Evolutionary conservation across 192 early-diverging fungal genomes (phyloP).

Genomic region (Coemansia aciculifera): DNA sequence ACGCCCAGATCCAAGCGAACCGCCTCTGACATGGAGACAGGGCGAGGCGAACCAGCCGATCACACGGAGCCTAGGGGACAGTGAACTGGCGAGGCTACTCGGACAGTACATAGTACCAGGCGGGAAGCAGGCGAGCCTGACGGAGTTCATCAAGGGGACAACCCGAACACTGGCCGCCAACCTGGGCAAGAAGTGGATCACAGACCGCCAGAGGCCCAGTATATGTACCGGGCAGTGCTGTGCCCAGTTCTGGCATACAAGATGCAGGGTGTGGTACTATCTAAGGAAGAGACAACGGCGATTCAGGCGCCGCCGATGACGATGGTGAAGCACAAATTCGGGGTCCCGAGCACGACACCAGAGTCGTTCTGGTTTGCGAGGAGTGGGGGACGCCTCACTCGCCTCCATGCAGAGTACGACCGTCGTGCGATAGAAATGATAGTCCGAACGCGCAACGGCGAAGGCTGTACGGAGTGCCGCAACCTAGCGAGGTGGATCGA

Average conservation of each 20-base stretch:
- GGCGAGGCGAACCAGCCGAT: background rate
- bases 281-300: background rate
- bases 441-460: background rate
- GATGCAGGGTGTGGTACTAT: background rate
- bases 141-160: background rate
- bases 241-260: background rate
- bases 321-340: slow-evolving; percentile 9
- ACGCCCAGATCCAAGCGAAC: background rate
- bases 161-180: background rate
- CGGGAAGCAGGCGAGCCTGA: background rate
- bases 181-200: slow-evolving; percentile 3
- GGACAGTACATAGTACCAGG: slow-evolving; percentile 1
- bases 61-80: background rate
- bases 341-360: background rate
- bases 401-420: background rate
- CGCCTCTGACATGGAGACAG: background rate
- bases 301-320: background rate
- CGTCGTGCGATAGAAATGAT: background rate
- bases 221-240: slow-evolving; percentile 6
- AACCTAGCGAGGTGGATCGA: background rate
- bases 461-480: background rate
- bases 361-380: background rate
- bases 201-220: slow-evolving; percentile 3
- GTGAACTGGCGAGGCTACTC: background rate
- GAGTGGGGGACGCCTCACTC: background rate